Evolutionary conservation across 2,329 filamentous ascomycete genomes (phyloP), one percentile per base, ranked within the genome.

Genomic region (Balansia obtecta): DNA sequence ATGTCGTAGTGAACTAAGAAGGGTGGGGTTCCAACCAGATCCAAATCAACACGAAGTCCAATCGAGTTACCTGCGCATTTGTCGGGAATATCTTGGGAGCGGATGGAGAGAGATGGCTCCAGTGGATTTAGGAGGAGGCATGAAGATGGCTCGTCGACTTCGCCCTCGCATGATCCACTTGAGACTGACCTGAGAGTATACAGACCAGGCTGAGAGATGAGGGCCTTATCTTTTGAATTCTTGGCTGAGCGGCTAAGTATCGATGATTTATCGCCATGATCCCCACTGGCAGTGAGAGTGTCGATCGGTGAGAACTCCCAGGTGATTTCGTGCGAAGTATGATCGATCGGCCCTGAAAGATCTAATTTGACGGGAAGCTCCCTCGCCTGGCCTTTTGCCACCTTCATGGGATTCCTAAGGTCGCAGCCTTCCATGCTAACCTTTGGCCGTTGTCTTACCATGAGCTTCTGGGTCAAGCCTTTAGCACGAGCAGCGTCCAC

Each of bases 41-140:
- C 89, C 46, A 98, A 71, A 60, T 93, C 86, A 41, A 98, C 87
- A 11, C 85, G 80, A 50, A 98, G 76, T 40, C 93, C 93, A 54
- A 98, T 87, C 0, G 93, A 88, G 61, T 89, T 95, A 45, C 90
- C 89, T 37, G 90, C 91, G 64, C 93, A 98, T 63, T 94, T 95
- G 66, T 98, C 93, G 48, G 88, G 86, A 42, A 98, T 89, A 54
- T 89, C 84, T 58, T 95, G 86, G 7, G 82, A 76, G 33, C 77
- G 77, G 46, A 98, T 72, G 4, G 79, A 74, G 52, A 98, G 66
- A 50, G 84, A 80, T 10, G 93, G 93, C 67, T 95, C 84, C 0
- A 93, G 83, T 5, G 93, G 93, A 57, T 97, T 98, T 56, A 94
- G 76, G 49, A 98, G 72, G 52, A 95, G 74, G 65, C 91, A 97